Evolutionary conservation across 495 filamentous ascomycete genomes (phyloP).

Genomic region (Extremus antarcticus): DNA sequence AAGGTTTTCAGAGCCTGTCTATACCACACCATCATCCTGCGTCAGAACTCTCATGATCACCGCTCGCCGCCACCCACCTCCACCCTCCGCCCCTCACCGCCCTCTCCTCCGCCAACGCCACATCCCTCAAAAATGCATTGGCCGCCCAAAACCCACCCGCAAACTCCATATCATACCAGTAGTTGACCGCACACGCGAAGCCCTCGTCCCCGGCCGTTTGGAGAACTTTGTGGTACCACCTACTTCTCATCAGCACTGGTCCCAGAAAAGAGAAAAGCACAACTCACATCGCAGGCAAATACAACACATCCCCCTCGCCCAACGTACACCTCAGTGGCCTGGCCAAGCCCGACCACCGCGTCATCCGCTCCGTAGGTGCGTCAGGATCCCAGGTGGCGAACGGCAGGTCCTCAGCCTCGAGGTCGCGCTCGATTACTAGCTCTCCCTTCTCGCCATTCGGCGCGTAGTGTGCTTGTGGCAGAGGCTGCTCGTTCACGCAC

Average conservation of each 20-base stretch:
- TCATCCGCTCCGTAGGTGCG: conserved; percentile 34
- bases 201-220: conserved; percentile 52
- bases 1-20: background rate
- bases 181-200: conserved; percentile 65
- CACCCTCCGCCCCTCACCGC: no score
- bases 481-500: conserved; percentile 48
- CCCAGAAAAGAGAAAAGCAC: no score
- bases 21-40: background rate
- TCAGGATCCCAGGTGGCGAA: conserved; percentile 67
- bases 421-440: conserved; percentile 28
- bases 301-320: conserved; percentile 66
- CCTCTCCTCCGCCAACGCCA: background rate
- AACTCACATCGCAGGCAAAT: conserved; percentile 50
- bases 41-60: no score
- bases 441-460: conserved; percentile 14
- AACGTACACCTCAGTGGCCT: conserved; percentile 50
- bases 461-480: conserved; percentile 44
- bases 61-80: no score
- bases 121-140: conserved; percentile 14
- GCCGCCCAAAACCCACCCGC: conserved; percentile 21
- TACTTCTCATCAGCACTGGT: background rate
- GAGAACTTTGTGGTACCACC: conserved; percentile 57
- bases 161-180: conserved; percentile 46
- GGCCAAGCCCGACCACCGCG: conserved; percentile 43
- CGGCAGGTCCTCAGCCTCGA: conserved; percentile 38